Base-by-base conservation (phyloP, 2,329 filamentous ascomycete species). In the Microdochium paspali region DNA sequence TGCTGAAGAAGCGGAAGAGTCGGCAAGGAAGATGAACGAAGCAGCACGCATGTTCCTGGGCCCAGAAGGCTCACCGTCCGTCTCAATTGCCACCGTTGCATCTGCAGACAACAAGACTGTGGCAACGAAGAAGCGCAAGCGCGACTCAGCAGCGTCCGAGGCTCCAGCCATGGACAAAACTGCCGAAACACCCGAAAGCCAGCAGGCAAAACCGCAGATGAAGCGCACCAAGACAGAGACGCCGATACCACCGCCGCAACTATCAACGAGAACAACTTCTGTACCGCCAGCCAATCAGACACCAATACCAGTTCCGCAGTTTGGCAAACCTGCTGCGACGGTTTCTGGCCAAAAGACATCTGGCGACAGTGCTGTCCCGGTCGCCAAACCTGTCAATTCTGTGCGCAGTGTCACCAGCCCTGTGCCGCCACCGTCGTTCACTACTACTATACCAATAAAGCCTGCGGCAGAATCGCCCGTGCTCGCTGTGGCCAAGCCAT, bases 1-100 rank as follows among this genome's bases (percentile, higher is more conserved):
- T 2, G 79, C 77, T 1, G 77, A 82, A 51, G 80, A 83, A 57
- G 80, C 79, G 15, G 76, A 79, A 57, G 73, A 77, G 54, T 76
- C 76, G 9, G 73, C 72, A 15, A 67, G 72, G 15, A 77, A 76
- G 57, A 72, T 78, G 66, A 65, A 66, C 9, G 69, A 73, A 54
- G 64, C 69, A 48, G 73, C 72, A 24, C 67, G 71, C 46, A 62
- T 67, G 24, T 52, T 66, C 74, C 49, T 66, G 65, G 24, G 60
- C 57, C 47, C 59, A 57, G 60, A 64, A 47, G 60, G 54, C 49
- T 67, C 51, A 55, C 67, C 60, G 48, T 60, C 60, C 24, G 55
- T 56, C 23, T 52, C 58, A 24, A 55, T 56, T 23, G 53, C 58
- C 7, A 59, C 57, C 26, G 58, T 54, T 40, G 18, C 18, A 18